Conservation (phyloP, 331 rosid species). For the Dryas integrifolia region DNA sequence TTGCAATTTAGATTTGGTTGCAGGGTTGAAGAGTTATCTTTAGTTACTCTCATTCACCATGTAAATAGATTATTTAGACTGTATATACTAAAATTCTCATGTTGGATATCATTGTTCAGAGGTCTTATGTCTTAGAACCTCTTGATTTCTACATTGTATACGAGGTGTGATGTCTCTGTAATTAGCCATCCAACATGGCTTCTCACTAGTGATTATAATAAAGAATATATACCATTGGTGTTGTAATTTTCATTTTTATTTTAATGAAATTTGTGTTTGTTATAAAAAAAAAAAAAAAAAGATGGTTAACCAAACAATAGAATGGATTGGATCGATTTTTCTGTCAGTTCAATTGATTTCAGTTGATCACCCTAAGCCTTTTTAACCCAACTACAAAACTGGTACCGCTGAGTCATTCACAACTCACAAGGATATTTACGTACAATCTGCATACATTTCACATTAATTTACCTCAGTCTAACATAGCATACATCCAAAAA, state of each 20-base stretch:
- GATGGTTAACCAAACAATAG: too few species aligned
- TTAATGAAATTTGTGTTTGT: too few species aligned
- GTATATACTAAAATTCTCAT: background rate
- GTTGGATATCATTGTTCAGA: background rate
- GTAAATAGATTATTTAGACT: background rate
- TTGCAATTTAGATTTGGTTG: conserved; percentile 31
- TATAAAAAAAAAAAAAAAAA: too few species aligned
- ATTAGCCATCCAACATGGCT: background rate
- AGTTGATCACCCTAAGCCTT: too few species aligned
- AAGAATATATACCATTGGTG: background rate
- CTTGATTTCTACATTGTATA: background rate
- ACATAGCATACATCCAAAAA: background rate
- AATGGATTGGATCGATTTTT: too few species aligned
- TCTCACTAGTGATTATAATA: background rate
- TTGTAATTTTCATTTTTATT: too few species aligned
- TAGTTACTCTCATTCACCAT: background rate
- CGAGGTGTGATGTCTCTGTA: background rate
- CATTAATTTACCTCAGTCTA: background rate
- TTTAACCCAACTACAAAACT: background rate
- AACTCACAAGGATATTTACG: background rate
- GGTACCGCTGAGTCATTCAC: background rate
- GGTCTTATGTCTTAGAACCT: background rate
- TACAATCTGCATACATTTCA: conserved; percentile 5
- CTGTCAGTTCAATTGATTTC: too few species aligned
- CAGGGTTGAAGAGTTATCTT: background rate